Conservation (phyloP, 345 rosid species). For the Lumnitzera racemosa region DNA sequence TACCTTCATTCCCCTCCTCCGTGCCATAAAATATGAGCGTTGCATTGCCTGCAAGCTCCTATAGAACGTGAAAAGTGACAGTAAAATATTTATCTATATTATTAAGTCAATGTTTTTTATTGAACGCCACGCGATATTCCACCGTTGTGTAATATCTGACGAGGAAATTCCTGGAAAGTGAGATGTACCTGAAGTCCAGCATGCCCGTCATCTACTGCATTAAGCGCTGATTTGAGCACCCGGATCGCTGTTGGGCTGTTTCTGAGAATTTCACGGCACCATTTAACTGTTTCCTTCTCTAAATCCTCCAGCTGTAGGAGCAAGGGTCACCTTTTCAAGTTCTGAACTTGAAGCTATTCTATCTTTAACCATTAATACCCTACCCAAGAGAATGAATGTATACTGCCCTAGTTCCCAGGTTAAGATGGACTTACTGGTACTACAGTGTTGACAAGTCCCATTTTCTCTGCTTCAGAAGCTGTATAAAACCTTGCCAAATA, state of each 20-base stretch:
- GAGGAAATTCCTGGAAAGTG: neutral
- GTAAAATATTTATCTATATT: too few species aligned
- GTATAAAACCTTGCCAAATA: slow-evolving; percentile 77
- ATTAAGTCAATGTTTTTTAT: neutral
- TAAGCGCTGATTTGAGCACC: slow-evolving; percentile 82
- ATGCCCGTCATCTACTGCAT: slow-evolving; percentile 91
- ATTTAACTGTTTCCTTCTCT: slow-evolving; percentile 80
- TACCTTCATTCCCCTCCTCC: slow-evolving; percentile 80
- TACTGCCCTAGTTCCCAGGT: neutral
- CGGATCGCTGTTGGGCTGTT: slow-evolving; percentile 94
- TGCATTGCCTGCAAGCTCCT: slow-evolving; percentile 84
- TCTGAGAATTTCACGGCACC: slow-evolving; percentile 84
- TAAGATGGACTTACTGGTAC: slow-evolving; percentile 52
- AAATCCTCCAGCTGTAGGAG: slow-evolving; percentile 53
- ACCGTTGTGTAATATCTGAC: neutral
- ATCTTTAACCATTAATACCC: too few species aligned
- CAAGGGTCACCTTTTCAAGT: neutral
- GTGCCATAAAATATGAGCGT: slow-evolving; percentile 86
- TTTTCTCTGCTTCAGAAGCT: slow-evolving; percentile 84
- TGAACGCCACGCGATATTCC: neutral
- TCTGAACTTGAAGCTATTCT: neutral
- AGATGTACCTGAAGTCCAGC: slow-evolving; percentile 76
- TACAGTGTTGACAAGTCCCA: slow-evolving; percentile 89
- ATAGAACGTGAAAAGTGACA: neutral
- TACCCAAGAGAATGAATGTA: neutral